Base-by-base conservation (phyloP, 345 rosid species). In the Anastatica hierochuntica region DNA sequence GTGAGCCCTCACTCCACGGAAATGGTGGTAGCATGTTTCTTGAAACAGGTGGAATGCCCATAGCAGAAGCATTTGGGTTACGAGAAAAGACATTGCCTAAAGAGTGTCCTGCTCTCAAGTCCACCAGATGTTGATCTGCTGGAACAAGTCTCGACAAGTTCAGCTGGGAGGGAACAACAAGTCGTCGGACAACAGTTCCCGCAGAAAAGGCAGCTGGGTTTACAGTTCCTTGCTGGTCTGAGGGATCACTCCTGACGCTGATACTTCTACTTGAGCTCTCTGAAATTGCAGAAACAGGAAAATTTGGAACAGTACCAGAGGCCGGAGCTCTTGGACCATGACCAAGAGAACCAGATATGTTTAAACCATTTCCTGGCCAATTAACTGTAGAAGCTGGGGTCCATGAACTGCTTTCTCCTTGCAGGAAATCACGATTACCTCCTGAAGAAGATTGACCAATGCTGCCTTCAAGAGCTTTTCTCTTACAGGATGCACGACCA, bases 381-480 rank as follows among this genome's bases (percentile, higher is more conserved):
- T 38, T 64, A 56, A 37, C 69, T 10, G 67, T 14, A 51, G 82
- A 70, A 52, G 68, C 60, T 45, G 74, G 64, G 16, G 72, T 64
- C 76, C 80, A 75, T 5, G 76, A 67, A 72, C 71, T 73, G 67
- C 74, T 67, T 63, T 80, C 97, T 44, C 79, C 66, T 29, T 36
- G 62, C 26, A 77, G 84, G 52, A 70, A 67, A 65, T 77, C 77
- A 58, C 71, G 70, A 60, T 76, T 75, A 60, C 77, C 75, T 53
- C 78, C 88, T 8, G 53, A 30, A 44, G 96, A 87, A 42, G 95
- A 76, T 51, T 79, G 83, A 27, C 83, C 88, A 24, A 76, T 58
- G 56, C 76, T 72, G 37, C 77, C 79, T 64, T 79, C 98, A 14
- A 79, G 59, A 14, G 83, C 68, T 73, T 90, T 90, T 71, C 98